Evolutionary conservation across 805 yeast genomes (phyloP).

Genomic region (Sugiyamaella floridensis): DNA sequence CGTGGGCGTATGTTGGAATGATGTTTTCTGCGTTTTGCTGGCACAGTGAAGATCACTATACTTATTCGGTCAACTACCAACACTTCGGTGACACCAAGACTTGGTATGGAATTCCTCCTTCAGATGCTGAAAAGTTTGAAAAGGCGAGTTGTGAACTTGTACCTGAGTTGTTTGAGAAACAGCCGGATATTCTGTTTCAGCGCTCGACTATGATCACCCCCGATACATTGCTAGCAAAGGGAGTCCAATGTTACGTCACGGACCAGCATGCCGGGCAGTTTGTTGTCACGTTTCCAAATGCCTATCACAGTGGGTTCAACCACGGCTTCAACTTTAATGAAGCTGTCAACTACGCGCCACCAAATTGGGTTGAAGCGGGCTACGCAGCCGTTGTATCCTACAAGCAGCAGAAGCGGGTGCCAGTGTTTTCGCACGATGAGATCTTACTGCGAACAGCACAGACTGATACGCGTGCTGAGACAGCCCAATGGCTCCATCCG

Average conservation of each 20-base stretch:
- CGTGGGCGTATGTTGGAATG: constrained; percentile 92
- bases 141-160: constrained; percentile 50
- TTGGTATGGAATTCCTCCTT: constrained; percentile 88
- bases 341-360: constrained; percentile 37
- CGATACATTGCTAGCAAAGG: constrained; percentile 39
- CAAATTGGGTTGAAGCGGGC: constrained; percentile 34
- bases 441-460: constrained; percentile 22
- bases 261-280: constrained; percentile 77
- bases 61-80: constrained; percentile 85
- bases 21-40: constrained; percentile 89
- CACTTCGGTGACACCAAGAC: constrained; percentile 84
- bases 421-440: constrained; percentile 33
- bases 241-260: constrained; percentile 44
- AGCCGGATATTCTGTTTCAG: constrained; percentile 85
- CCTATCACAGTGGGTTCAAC: constrained; percentile 84
- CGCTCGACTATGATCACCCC: constrained; percentile 78
- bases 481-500: constrained; percentile 19
- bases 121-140: constrained; percentile 58
- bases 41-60: constrained; percentile 94
- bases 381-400: constrained; percentile 25
- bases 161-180: constrained; percentile 77
- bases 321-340: constrained; percentile 61
- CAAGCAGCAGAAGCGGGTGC: constrained; percentile 24
- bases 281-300: constrained; percentile 79
- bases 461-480: constrained; percentile 12